Conservation (phyloP, 495 filamentous ascomycete species). For the Penicillium paradoxum region DNA sequence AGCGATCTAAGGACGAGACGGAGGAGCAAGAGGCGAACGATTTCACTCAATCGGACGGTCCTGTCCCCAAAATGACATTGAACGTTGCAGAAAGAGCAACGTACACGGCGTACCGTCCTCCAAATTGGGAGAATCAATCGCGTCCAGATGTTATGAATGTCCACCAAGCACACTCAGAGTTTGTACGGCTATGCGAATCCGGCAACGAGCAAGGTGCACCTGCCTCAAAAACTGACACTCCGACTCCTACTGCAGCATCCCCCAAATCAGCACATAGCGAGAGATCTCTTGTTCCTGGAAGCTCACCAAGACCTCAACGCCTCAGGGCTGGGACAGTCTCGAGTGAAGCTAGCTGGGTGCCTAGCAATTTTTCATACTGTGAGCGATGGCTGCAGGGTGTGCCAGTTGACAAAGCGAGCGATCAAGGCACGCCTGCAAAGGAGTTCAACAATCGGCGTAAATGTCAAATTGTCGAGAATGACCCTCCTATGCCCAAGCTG, state of each 20-base stretch:
- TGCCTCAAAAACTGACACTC: background rate
- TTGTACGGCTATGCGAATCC: slow-evolving; percentile 30
- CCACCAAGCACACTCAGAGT: slow-evolving; percentile 36
- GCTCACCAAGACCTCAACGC: slow-evolving; percentile 27
- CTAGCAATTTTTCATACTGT: slow-evolving; percentile 40
- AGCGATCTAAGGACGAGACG: slow-evolving; percentile 4
- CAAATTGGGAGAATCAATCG: slow-evolving; percentile 4
- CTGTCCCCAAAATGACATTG: background rate
- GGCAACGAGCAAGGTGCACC: slow-evolving; percentile 10
- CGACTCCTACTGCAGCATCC: slow-evolving; percentile 3
- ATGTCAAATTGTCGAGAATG: slow-evolving; percentile 41
- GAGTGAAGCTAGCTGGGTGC: slow-evolving; percentile 42
- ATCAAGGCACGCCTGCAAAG: slow-evolving; percentile 20
- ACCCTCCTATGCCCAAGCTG: slow-evolving; percentile 29
- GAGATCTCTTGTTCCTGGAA: slow-evolving; percentile 5
- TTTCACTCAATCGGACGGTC: too few relatives aligned
- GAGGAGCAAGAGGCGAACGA: background rate
- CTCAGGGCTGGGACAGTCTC: slow-evolving; percentile 38
- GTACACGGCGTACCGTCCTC: slow-evolving; percentile 16
- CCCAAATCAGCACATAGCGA: background rate
- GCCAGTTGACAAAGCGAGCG: slow-evolving; percentile 29
- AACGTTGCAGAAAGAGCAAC: background rate
- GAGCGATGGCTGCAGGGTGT: slow-evolving; percentile 42
- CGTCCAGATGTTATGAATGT: slow-evolving; percentile 29
- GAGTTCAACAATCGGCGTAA: slow-evolving; percentile 35